Evolutionary conservation across 1,139 yeast genomes (phyloP).

Genomic region (Yamadazyma diospyri): DNA sequence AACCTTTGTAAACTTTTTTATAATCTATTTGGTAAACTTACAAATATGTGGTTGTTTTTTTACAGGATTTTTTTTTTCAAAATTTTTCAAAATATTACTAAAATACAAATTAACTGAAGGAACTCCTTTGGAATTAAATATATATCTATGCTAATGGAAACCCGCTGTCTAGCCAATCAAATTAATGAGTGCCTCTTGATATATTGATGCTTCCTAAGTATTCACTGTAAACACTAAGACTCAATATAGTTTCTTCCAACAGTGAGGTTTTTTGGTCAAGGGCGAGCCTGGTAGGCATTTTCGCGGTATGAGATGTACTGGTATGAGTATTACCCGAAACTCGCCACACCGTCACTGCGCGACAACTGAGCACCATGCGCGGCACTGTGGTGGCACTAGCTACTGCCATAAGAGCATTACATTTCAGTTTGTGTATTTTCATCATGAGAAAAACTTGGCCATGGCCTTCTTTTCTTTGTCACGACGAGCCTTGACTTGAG

Average conservation of each 20-base stretch:
- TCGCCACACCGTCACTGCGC: too few species aligned
- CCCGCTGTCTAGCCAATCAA: constrained; percentile 13
- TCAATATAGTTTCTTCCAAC: constrained; percentile 6
- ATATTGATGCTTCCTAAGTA: constrained; percentile 2
- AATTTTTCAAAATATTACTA: constrained; percentile 5
- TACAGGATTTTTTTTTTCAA: constrained; percentile 3
- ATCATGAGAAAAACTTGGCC: constrained; percentile 62
- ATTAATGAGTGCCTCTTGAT: constrained; percentile 15
- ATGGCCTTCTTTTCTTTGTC: constrained; percentile 81
- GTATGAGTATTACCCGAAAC: constrained; percentile 4
- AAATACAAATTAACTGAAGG: constrained; percentile 8
- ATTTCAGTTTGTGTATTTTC: too few species aligned
- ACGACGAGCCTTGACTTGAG: constrained; percentile 47
- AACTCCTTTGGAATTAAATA: constrained; percentile 3
- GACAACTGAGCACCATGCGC: too few species aligned
- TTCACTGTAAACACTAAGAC: constrained; percentile 2
- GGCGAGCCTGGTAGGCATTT: constrained; percentile 4
- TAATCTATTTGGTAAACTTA: background rate
- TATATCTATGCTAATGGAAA: constrained; percentile 4
- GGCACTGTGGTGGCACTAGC: too few species aligned
- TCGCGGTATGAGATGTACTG: constrained; percentile 6
- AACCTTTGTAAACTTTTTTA: constrained; percentile 2
- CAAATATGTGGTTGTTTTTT: constrained; percentile 4
- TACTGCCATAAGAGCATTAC: too few species aligned
- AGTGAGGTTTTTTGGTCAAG: constrained; percentile 4